Conservation (phyloP, 257 asterid genomes). For the Nicotiana undulata region DNA sequence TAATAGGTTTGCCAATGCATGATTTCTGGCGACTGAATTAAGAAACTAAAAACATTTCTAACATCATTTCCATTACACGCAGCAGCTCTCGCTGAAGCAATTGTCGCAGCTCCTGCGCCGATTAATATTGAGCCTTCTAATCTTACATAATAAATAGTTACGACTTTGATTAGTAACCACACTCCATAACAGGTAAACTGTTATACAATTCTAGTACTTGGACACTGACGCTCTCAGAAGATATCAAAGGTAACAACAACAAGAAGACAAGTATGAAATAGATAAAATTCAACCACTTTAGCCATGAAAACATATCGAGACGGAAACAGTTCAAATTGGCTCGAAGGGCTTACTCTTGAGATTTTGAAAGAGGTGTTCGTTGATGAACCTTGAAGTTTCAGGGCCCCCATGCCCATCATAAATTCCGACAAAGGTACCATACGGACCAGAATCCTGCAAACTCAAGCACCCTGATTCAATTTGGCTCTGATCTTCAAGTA, state of each 20-base stretch:
- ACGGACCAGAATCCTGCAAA: conserved; percentile 48
- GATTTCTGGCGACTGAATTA: no score
- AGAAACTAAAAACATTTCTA: no score
- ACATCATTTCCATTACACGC: no score
- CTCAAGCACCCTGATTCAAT: conserved; percentile 62
- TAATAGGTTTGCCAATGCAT: no score
- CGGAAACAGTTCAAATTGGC: not conserved
- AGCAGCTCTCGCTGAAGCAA: no score
- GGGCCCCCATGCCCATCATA: conserved; percentile 86
- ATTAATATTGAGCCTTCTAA: no score
- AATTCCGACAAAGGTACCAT: conserved; percentile 61
- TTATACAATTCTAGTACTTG: not conserved
- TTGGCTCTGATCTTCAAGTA: conserved; percentile 71
- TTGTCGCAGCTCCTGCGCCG: no score
- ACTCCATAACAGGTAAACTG: not conserved
- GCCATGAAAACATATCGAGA: not conserved
- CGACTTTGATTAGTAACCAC: not conserved
- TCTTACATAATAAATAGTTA: no score
- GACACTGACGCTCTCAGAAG: not conserved
- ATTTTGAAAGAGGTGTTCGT: conserved; percentile 50
- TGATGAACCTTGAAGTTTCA: conserved; percentile 58
- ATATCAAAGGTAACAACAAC: not conserved
- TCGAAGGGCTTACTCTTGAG: conserved; percentile 49
- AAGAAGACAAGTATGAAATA: not conserved
- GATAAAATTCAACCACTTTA: not conserved